Evolutionary conservation across 345 rosid species (phyloP).

Genomic region (Euphorbia peplus): DNA sequence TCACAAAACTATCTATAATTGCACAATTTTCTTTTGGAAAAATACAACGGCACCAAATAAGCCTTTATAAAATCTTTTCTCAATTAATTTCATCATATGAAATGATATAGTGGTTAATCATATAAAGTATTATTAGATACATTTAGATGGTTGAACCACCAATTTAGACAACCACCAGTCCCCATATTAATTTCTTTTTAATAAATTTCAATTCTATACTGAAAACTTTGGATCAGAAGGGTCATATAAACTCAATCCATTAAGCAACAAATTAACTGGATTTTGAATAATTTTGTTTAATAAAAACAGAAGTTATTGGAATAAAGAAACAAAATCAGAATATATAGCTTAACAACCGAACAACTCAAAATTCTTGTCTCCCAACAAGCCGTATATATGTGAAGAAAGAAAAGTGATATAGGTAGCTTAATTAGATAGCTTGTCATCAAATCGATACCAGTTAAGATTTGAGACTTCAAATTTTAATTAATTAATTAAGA

Average conservation of each 20-base stretch:
- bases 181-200: too few species aligned
- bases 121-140: background rate
- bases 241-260: too few species aligned
- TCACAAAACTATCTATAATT: too few species aligned
- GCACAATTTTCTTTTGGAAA: too few species aligned
- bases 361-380: constrained; percentile 11
- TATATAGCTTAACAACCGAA: constrained; percentile 7
- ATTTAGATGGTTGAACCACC: constrained; percentile 13
- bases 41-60: too few species aligned
- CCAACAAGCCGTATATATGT: constrained; percentile 6
- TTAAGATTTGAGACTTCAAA: too few species aligned
- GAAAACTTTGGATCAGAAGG: constrained; percentile 15
- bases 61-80: background rate
- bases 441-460: too few species aligned
- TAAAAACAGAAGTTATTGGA: background rate
- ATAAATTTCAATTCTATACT: too few species aligned
- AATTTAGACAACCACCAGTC: too few species aligned
- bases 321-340: background rate
- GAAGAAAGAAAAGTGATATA: constrained; percentile 6
- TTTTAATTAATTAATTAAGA: background rate
- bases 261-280: too few species aligned
- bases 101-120: background rate
- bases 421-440: background rate
- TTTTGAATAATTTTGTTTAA: too few species aligned
- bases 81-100: background rate